Percentiles rank a stretch among this genome's conserved stretches.
Evolutionary conservation across 495 filamentous ascomycete genomes (phyloP).

Genomic region (Aspergillus steynii): DNA sequence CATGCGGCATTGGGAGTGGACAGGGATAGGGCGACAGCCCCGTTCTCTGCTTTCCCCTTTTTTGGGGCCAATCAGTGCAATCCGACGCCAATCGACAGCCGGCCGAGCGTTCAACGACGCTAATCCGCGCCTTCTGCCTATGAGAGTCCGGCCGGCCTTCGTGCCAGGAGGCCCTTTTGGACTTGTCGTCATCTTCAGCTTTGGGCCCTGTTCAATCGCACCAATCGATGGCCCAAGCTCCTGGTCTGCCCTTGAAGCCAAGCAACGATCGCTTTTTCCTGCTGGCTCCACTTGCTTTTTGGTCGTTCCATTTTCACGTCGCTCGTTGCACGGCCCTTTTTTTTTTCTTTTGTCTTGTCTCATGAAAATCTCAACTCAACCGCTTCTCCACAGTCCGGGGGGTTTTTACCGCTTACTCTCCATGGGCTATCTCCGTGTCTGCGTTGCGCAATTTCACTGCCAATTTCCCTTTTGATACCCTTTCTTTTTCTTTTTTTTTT

Average conservation of each 20-base stretch:
- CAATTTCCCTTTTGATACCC: not conserved
- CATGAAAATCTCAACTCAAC: constrained; percentile 3
- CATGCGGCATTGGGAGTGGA: constrained; percentile 33
- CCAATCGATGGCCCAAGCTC: constrained; percentile 40
- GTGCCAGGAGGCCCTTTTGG: constrained; percentile 8
- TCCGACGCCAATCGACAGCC: constrained; percentile 29
- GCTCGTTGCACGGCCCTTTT: constrained; percentile 5
- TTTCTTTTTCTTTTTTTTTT: not conserved
- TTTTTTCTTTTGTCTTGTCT: constrained; percentile 4
- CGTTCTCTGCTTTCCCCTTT: constrained; percentile 26
- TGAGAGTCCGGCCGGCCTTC: not conserved
- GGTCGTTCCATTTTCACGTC: constrained; percentile 9
- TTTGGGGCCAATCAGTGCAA: constrained; percentile 39
- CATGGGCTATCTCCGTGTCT: not conserved
- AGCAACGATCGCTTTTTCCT: not conserved
- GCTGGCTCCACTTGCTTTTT: constrained; percentile 14
- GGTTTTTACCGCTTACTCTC: constrained; percentile 4
- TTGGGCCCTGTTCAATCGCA: constrained; percentile 19
- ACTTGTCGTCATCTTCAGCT: constrained; percentile 24
- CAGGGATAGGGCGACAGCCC: constrained; percentile 26
- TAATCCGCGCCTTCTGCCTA: not conserved
- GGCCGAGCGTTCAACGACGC: constrained; percentile 22
- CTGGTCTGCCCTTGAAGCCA: constrained; percentile 10
- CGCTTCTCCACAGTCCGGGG: constrained; percentile 28
- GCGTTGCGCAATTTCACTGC: not conserved